Percentiles rank a stretch among this genome's conserved stretches.
phyloP scores from a whole-genome alignment of 2,329 filamentous ascomycete genomes.

The Microascus cirrosus region DNA sequence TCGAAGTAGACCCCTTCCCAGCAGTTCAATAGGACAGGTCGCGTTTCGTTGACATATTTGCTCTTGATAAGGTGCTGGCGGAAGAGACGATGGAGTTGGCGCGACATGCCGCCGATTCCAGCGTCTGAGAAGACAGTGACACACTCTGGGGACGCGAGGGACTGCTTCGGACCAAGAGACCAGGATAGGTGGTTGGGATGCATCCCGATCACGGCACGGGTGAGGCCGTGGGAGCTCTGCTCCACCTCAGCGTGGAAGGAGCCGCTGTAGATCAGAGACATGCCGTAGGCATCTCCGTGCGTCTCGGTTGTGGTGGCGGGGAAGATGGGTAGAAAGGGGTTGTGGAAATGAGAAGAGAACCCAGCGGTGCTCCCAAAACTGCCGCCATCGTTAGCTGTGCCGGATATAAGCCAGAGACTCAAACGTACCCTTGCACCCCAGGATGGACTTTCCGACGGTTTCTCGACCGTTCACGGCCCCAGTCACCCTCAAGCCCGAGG shows the following conservation, averaged over 20 bases:
- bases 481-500: constrained; percentile 51
- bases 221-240: constrained; percentile 49
- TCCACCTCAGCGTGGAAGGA: constrained; percentile 52
- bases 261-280: constrained; percentile 53
- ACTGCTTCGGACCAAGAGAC: constrained; percentile 41
- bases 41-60: constrained; percentile 37
- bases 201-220: constrained; percentile 47
- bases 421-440: constrained; percentile 38
- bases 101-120: constrained; percentile 51
- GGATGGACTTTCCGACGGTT: constrained; percentile 44
- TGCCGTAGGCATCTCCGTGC: constrained; percentile 51
- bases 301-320: constrained; percentile 47
- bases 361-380: constrained; percentile 51
- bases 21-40: constrained; percentile 49
- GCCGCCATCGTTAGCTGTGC: neutral
- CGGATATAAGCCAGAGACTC: neutral
- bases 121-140: constrained; percentile 48
- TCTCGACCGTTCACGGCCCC: constrained; percentile 46
- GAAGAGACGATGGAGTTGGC: constrained; percentile 50
- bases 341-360: constrained; percentile 53
- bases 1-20: constrained; percentile 54
- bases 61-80: constrained; percentile 48
- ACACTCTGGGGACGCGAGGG: constrained; percentile 49
- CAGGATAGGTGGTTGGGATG: constrained; percentile 52
- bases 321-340: constrained; percentile 50